phyloP scores from a whole-genome alignment of 2,329 filamentous ascomycete genomes.

The Fusarium proliferatum region DNA sequence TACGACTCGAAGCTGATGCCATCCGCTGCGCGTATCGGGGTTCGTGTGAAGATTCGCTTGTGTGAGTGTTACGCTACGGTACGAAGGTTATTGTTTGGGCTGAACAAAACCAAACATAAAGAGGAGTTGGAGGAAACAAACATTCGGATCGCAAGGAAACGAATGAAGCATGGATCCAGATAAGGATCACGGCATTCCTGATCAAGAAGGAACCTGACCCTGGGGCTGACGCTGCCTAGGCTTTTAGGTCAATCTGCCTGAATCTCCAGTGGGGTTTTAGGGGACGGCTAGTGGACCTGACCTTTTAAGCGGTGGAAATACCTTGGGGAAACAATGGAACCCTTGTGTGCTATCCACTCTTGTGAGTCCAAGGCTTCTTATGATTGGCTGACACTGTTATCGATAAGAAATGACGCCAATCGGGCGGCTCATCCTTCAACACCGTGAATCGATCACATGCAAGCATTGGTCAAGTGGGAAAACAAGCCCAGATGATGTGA shows the following conservation, averaged over 20 bases:
- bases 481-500: slow-evolving; percentile 35
- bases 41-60: slow-evolving; percentile 3
- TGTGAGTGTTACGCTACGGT: background rate
- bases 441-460: slow-evolving; percentile 43
- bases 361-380: background rate
- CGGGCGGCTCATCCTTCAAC: slow-evolving; percentile 27
- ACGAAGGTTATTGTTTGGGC: background rate
- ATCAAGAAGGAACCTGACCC: slow-evolving; percentile 37
- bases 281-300: slow-evolving; percentile 14
- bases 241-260: slow-evolving; percentile 31
- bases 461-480: slow-evolving; percentile 37
- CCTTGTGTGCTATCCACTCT: slow-evolving; percentile 5
- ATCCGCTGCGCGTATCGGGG: slow-evolving; percentile 8
- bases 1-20: slow-evolving; percentile 21
- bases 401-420: slow-evolving; percentile 45
- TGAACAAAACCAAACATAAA: background rate
- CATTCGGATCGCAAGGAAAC: slow-evolving; percentile 25
- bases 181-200: slow-evolving; percentile 36
- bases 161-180: slow-evolving; percentile 29
- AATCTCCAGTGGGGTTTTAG: slow-evolving; percentile 27
- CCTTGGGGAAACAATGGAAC: slow-evolving; percentile 24
- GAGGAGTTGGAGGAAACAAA: slow-evolving; percentile 19
- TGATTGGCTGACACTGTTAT: slow-evolving; percentile 32
- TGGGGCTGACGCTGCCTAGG: slow-evolving; percentile 34
- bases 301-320: slow-evolving; percentile 22